Evolutionary conservation across 2,329 filamentous ascomycete species (phyloP), one percentile per base, ranked within the genome.

Genomic region (Colletotrichum musae): DNA sequence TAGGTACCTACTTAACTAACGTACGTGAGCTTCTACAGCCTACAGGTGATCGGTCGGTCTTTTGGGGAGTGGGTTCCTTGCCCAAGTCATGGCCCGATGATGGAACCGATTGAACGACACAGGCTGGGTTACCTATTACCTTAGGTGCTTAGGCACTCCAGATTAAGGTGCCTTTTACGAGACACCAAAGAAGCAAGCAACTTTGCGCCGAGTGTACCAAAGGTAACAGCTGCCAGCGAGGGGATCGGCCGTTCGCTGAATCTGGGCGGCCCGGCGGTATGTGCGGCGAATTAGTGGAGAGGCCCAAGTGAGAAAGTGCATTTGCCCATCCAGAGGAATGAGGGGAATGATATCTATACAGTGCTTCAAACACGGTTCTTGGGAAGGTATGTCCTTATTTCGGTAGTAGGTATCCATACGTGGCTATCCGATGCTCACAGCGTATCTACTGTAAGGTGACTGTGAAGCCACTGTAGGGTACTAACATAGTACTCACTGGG

Each of bases 211-310:
- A 9, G 36, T 39, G 36, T n/a, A 43, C 54, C 54, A 41, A 45
- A 5, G 7, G 6, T 52, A 16, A 51, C 12, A 13, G 18, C 39
- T 54, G 21, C 43, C 28, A 59, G 70, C 51, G 56, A 69, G 63
- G 58, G 32, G 64, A 70, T 62, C 53, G 62, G 51, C 66, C 41
- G 54, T 66, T 58, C 43, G 66, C 63, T 68, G 45, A 68, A 61
- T 72, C 72, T 75, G 80, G 79, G 80, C 80, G 78, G 79, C 77
- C 80, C 86, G 86, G 86, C 85, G 84, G 78, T 86, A 85, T 87
- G 79, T 80, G 85, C 86, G 86, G 86, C 84, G 80, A 83, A 87
- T 88, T 86, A 86, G 86, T 88, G 86, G 86, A 82, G 84, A 77
- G 75, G 69, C 47, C 66, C 63, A 65, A 54, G 70, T 64, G 52